A percentile compares a stretch with the other conserved stretches of the same genome.
Evolutionary conservation across 768 basidiomycete genomes (phyloP).

Genomic region (Lentinus brumalis): DNA sequence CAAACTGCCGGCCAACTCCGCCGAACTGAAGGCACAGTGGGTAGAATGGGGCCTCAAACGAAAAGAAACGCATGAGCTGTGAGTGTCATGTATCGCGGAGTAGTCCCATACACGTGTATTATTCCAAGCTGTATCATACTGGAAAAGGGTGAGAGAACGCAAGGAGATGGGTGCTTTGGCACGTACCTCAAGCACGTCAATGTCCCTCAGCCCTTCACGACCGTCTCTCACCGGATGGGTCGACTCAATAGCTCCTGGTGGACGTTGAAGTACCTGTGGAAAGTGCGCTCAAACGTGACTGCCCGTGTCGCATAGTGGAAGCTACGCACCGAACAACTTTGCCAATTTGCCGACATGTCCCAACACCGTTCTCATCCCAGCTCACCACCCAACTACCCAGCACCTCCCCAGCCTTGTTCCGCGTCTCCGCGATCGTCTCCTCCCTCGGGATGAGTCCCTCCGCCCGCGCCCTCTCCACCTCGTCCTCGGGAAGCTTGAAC

Average conservation of each 20-base stretch:
- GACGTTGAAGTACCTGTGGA: constrained; percentile 43
- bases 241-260: constrained; percentile 45
- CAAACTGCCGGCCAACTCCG: constrained; percentile 15
- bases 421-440: constrained; percentile 82
- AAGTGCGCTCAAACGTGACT: not conserved
- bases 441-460: constrained; percentile 46
- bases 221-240: constrained; percentile 11
- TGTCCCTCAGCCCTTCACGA: too few species aligned
- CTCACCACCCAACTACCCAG: constrained; percentile 78
- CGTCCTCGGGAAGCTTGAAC: constrained; percentile 47
- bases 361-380: constrained; percentile 69
- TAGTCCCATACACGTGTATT: not conserved
- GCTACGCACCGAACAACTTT: constrained; percentile 61
- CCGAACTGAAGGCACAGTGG: constrained; percentile 17
- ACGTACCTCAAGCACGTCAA: not conserved
- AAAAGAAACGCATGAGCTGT: not conserved
- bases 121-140: constrained; percentile 5
- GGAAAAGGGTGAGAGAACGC: not conserved
- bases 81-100: not conserved
- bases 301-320: not conserved
- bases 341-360: constrained; percentile 65
- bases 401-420: constrained; percentile 56
- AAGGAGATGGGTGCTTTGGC: not conserved
- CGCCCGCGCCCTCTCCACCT: constrained; percentile 38
- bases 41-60: constrained; percentile 19